These are phyloP conservation scores for Amborella trichopoda DNA, from an alignment of 164 flowering plant genomes.

Conservation along the genomic window DNA sequence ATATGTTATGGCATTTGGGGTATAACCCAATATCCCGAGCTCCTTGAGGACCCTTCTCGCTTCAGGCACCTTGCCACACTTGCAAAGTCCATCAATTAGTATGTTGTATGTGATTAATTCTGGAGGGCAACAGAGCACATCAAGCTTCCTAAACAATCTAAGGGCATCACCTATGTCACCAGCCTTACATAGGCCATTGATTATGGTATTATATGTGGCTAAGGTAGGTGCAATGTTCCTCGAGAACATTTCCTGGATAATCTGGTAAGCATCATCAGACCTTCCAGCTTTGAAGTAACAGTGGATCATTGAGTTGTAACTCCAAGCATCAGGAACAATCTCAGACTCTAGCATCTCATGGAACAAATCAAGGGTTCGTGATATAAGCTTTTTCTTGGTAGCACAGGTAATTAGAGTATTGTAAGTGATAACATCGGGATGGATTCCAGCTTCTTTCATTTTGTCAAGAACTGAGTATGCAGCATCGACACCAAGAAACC, in stretches of 20 bases:
- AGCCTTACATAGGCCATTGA: conserved; percentile 68
- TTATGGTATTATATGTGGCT: conserved; percentile 52
- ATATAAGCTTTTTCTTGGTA: conserved; percentile 17
- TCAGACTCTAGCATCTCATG: conserved; percentile 62
- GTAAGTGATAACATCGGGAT: conserved; percentile 61
- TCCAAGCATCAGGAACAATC: conserved; percentile 64
- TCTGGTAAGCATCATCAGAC: conserved; percentile 49
- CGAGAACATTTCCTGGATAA: conserved; percentile 31
- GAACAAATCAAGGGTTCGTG: conserved; percentile 32
- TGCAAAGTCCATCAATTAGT: conserved; percentile 73
- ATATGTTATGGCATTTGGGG: conserved; percentile 64
- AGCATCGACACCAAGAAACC: conserved; percentile 40
- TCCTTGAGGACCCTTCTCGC: conserved; percentile 47
- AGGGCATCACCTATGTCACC: conserved; percentile 46
- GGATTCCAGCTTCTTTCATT: conserved; percentile 65
- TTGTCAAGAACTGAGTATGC: conserved; percentile 48
- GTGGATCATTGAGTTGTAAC: conserved; percentile 70
- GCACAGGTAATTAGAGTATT: conserved; percentile 76
- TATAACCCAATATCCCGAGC: conserved; percentile 31
- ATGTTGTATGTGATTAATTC: conserved; percentile 57
- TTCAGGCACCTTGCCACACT: conserved; percentile 24
- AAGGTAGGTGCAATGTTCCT: conserved; percentile 19
- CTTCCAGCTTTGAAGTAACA: conserved; percentile 51
- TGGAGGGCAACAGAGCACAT: conserved; percentile 40
- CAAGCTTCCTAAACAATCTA: conserved; percentile 44